phyloP scores from a whole-genome alignment of 306 rosid species.

The Abrus pulchellus region DNA sequence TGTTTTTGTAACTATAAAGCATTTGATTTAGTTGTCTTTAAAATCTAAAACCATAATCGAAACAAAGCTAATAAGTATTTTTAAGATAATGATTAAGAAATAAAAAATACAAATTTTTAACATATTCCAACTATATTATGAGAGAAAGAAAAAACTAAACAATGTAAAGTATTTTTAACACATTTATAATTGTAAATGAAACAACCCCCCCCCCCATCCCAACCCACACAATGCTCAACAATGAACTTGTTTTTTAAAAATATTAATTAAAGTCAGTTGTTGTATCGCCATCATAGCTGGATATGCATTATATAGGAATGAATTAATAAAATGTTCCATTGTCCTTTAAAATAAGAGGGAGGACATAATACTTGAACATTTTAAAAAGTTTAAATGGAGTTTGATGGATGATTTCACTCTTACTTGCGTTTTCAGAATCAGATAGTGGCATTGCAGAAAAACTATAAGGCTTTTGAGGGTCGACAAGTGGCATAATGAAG shows the following conservation, averaged over 20 bases:
- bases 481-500: constrained; percentile 35
- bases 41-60: no score
- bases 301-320: constrained; percentile 17
- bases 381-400: neutral
- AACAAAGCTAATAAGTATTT: no score
- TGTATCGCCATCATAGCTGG: constrained; percentile 26
- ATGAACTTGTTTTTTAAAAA: neutral
- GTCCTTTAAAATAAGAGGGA: constrained; percentile 32
- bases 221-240: neutral
- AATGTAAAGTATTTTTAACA: no score
- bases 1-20: no score
- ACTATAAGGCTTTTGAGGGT: constrained; percentile 31
- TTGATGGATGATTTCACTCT: neutral
- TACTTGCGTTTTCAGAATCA: constrained; percentile 14
- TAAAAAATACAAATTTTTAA: no score
- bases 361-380: constrained; percentile 7
- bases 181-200: no score
- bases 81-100: no score
- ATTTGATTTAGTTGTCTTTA: no score
- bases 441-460: neutral
- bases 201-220: neutral
- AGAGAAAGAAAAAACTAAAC: no score
- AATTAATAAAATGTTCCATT: constrained; percentile 18
- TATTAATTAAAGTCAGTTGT: neutral
- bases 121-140: no score